phyloP scores from a whole-genome alignment of 2,329 filamentous ascomycete genomes.

The Epichloe sibirici region DNA sequence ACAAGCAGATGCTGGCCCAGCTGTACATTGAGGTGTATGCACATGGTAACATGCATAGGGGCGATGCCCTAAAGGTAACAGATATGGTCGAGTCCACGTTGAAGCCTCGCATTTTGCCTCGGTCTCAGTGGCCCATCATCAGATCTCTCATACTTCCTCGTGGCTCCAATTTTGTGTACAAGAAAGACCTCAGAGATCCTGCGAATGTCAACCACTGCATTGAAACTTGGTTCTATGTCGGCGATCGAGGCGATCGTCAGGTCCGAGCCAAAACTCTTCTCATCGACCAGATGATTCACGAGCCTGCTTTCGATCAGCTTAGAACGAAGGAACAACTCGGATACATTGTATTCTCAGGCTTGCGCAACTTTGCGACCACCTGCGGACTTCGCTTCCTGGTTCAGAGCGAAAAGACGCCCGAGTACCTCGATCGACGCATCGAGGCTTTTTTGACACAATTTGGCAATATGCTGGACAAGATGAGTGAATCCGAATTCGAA shows the following conservation, averaged over 20 bases:
- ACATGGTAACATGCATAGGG: slow-evolving; percentile 89
- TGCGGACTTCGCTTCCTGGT: slow-evolving; percentile 83
- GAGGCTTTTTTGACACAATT: slow-evolving; percentile 69
- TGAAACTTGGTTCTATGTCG: slow-evolving; percentile 64
- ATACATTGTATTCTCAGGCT: slow-evolving; percentile 85
- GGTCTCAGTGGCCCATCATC: slow-evolving; percentile 66
- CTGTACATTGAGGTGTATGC: slow-evolving; percentile 78
- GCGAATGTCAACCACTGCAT: slow-evolving; percentile 84
- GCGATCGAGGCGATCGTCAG: slow-evolving; percentile 53
- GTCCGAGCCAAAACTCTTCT: slow-evolving; percentile 68
- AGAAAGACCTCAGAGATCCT: slow-evolving; percentile 68
- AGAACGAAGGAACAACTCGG: slow-evolving; percentile 95
- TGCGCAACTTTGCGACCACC: slow-evolving; percentile 59
- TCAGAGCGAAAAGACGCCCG: slow-evolving; percentile 76
- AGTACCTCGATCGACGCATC: slow-evolving; percentile 78
- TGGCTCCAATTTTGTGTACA: slow-evolving; percentile 74
- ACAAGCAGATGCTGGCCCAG: slow-evolving; percentile 68
- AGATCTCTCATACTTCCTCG: slow-evolving; percentile 66
- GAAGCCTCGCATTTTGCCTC: slow-evolving; percentile 60
- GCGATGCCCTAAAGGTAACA: slow-evolving; percentile 77
- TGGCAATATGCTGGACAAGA: slow-evolving; percentile 52
- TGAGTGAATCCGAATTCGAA: slow-evolving; percentile 78
- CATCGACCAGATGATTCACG: slow-evolving; percentile 80
- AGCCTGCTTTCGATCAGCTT: slow-evolving; percentile 88
- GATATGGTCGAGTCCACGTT: slow-evolving; percentile 70